Conservation (phyloP, 169 alveolate genomes). For the Cryptosporidium canis region DNA sequence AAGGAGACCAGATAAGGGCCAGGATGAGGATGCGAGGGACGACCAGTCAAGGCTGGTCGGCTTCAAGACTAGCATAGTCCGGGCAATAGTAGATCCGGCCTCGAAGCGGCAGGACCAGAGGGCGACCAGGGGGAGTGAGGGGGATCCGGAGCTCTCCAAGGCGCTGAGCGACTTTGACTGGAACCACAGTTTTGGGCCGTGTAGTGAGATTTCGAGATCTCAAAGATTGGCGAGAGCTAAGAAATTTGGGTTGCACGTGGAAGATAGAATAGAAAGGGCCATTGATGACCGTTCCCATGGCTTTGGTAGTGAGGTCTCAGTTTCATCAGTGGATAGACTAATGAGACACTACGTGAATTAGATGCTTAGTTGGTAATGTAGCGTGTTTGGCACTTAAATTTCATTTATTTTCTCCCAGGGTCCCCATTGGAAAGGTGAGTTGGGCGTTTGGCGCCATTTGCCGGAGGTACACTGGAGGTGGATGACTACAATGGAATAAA, state of each 20-base stretch:
- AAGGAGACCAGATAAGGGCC: not conserved
- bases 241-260: conserved; percentile 2
- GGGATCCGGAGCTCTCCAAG: not conserved
- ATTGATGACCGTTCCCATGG: not conserved
- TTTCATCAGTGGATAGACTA: conserved; percentile 26
- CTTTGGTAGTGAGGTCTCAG: not conserved
- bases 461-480: too few relatives aligned
- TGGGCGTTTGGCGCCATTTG: conserved; percentile 2
- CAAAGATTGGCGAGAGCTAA: conserved; percentile 52
- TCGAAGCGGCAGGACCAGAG: not conserved
- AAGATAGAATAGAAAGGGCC: not conserved
- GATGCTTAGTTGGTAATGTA: not conserved
- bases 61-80: not conserved
- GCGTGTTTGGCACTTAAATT: not conserved
- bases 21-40: not conserved
- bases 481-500: too few relatives aligned
- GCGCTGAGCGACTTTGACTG: conserved; percentile 13
- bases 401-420: not conserved
- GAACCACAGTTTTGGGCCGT: conserved; percentile 39
- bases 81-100: not conserved
- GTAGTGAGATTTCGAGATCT: conserved; percentile 37
- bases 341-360: not conserved
- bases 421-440: not conserved
- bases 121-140: not conserved
- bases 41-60: conserved; percentile 18